Evolutionary conservation across 192 early-diverging fungal species (phyloP).

Genomic region (Mortierella claussenii): DNA sequence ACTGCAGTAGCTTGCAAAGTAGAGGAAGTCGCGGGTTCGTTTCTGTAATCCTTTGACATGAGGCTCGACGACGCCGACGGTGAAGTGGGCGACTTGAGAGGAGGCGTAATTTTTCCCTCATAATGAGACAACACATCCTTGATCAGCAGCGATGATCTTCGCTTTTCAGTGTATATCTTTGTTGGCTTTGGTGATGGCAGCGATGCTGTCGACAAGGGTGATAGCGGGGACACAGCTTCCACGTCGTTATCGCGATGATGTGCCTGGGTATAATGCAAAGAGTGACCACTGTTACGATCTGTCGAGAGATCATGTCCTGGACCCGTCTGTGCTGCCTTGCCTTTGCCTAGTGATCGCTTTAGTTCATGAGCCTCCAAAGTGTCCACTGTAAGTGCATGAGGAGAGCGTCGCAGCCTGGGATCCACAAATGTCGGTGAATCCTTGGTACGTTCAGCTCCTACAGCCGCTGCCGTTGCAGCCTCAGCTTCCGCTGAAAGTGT

Average conservation of each 20-base stretch:
- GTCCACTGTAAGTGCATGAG: slow-evolving; percentile 1
- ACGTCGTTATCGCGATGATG: not conserved
- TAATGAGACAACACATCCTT: slow-evolving; percentile 43
- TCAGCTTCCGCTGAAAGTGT: not conserved
- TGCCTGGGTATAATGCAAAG: slow-evolving; percentile 18
- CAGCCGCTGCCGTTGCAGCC: not conserved
- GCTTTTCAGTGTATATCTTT: slow-evolving; percentile 6
- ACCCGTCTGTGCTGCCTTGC: too few species aligned
- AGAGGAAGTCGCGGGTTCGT: not conserved
- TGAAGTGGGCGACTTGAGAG: slow-evolving; percentile 40
- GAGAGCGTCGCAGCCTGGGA: slow-evolving; percentile 8
- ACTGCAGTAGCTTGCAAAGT: too few species aligned
- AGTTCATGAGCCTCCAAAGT: not conserved
- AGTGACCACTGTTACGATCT: not conserved
- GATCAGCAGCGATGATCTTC: slow-evolving; percentile 34
- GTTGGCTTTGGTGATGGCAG: slow-evolving; percentile 11
- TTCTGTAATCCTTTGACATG: not conserved
- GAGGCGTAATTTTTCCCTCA: slow-evolving; percentile 31
- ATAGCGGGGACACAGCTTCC: not conserved
- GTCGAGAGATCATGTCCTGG: slow-evolving; percentile 15
- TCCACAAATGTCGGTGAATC: slow-evolving; percentile 2
- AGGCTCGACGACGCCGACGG: slow-evolving; percentile 14
- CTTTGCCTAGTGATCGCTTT: not conserved
- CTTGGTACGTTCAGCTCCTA: not conserved
- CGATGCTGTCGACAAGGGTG: slow-evolving; percentile 15